Evolutionary conservation across 2,329 filamentous ascomycete genomes (phyloP).

Genomic region (Aspergillus sergii): DNA sequence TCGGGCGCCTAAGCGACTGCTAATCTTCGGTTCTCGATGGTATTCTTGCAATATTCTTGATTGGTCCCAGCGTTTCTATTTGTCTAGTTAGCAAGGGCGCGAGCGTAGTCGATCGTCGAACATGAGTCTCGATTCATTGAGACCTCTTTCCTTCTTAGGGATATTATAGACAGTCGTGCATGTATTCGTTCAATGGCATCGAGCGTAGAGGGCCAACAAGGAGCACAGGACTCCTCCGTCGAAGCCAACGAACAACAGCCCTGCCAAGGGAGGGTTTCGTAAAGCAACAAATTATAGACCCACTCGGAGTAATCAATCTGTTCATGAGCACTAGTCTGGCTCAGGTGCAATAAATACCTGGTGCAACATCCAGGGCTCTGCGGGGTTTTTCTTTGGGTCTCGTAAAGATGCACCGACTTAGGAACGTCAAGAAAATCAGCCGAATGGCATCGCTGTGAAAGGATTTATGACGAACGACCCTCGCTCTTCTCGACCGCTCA

Average conservation of each 20-base stretch:
- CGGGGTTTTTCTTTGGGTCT: background rate
- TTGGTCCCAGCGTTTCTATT: background rate
- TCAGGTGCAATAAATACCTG: slow-evolving; percentile 21
- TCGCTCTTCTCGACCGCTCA: background rate
- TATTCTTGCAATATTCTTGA: background rate
- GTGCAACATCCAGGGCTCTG: background rate
- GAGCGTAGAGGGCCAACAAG: background rate
- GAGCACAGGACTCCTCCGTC: background rate
- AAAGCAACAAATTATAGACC: slow-evolving; percentile 2
- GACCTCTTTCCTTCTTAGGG: background rate
- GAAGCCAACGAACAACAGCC: background rate
- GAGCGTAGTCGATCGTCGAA: background rate
- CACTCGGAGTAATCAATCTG: slow-evolving; percentile 4
- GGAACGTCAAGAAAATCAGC: background rate
- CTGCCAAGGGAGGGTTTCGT: background rate
- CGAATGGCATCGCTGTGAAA: background rate
- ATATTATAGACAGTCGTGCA: background rate
- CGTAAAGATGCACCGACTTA: background rate
- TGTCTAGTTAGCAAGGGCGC: too few relatives aligned
- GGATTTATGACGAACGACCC: background rate
- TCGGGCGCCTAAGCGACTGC: background rate
- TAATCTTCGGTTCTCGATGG: background rate
- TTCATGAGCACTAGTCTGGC: slow-evolving; percentile 16
- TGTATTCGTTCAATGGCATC: background rate
- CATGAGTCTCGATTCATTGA: background rate